Evolutionary conservation across 805 yeast species (phyloP).

Genomic region (Candida corydali): DNA sequence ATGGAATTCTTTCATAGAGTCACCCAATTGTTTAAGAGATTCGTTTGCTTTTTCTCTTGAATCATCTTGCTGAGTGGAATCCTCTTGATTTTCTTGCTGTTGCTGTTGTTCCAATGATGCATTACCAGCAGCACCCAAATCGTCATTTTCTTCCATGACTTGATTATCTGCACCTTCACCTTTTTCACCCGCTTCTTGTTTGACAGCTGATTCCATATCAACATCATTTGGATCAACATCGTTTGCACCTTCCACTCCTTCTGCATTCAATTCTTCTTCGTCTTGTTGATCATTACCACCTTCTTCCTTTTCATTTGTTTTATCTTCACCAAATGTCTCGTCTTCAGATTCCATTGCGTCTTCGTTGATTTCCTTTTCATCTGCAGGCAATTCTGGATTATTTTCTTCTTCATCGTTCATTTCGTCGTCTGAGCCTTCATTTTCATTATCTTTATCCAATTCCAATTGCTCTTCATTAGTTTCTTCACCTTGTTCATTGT

Average conservation of each 20-base stretch:
- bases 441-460: constrained; percentile 23
- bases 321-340: constrained; percentile 26
- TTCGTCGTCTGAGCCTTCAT: constrained; percentile 19
- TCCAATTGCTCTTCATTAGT: constrained; percentile 29
- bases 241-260: constrained; percentile 54
- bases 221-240: constrained; percentile 42
- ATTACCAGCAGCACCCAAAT: constrained; percentile 65
- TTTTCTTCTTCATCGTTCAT: constrained; percentile 27
- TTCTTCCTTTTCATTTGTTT: constrained; percentile 36
- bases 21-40: constrained; percentile 85
- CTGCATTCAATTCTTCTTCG: constrained; percentile 34
- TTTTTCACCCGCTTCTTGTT: constrained; percentile 55
- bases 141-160: constrained; percentile 55
- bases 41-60: constrained; percentile 69
- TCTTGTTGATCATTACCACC: constrained; percentile 33
- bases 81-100: constrained; percentile 43
- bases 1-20: constrained; percentile 85
- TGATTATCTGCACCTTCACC: constrained; percentile 61
- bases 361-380: constrained; percentile 31
- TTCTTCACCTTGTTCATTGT: constrained; percentile 28
- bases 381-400: constrained; percentile 29
- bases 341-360: constrained; percentile 22
- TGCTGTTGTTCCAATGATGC: constrained; percentile 36
- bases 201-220: constrained; percentile 55
- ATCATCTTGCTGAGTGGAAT: constrained; percentile 41